Base-by-base conservation (phyloP, 1,284 basidiomycete genomes). In the Ceratobasidium sp. region DNA sequence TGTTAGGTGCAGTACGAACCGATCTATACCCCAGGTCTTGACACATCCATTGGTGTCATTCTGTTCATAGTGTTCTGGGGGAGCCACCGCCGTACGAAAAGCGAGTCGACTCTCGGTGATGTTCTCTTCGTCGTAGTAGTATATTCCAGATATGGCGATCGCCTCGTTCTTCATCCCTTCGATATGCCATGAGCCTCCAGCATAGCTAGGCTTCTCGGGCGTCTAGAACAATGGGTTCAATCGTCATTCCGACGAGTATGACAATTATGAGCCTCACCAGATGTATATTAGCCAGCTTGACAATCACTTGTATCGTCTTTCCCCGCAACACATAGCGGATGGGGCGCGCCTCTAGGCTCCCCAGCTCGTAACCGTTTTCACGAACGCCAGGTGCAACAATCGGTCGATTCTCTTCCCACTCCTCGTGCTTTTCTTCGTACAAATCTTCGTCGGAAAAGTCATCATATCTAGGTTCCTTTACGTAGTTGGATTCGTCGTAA, bases 341-440 rank as follows among this genome's bases (percentile, higher is more conserved):
- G n/a, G n/a, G n/a, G n/a, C n/a, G n/a, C n/a, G n/a, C n/a, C n/a
- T n/a, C n/a, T n/a, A n/a, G n/a, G n/a, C n/a, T n/a, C n/a, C n/a
- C n/a, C n/a, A n/a, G n/a, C n/a, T n/a, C n/a, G n/a, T n/a, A n/a
- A n/a, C n/a, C n/a, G 40, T 4, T 17, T 40, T 40, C 38, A 40
- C 38, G 38, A 40, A 10, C 38, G 17, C 38, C 32, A 1, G 52
- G 52, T 27, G 29, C 7, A 20, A 17, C 4, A 67, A 76, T 40
- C 22, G 34, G 42, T 15, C 70, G 53, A 17, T 40, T 52, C 52
- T 42, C 49, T 15, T 17, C 25, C 57, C 40, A 65, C 68, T 45
- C 70, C 13, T 73, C 71, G 17, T 58, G 50, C 3, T 55, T 32
- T 40, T 67, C 53, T 17, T 55, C 54, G 4, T 54, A 38, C 15